These are phyloP conservation scores for Globisporangium okanoganense DNA, from an alignment of 352 stramenopile genomes.

Conservation along the genomic window DNA sequence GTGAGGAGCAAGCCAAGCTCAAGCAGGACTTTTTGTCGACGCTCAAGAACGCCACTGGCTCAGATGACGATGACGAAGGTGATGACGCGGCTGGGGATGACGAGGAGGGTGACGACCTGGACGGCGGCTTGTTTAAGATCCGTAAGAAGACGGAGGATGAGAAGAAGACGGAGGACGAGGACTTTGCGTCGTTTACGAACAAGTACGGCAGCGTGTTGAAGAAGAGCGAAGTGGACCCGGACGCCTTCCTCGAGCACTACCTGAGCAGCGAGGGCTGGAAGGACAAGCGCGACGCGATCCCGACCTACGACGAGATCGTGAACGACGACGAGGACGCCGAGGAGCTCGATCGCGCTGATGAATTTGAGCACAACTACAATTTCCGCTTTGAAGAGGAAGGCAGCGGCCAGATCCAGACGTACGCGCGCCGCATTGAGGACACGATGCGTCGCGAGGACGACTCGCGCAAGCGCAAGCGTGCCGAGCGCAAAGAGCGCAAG, in stretches of 20 bases:
- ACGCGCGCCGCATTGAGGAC: slow-evolving; percentile 81
- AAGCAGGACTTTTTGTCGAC: slow-evolving; percentile 65
- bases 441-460: slow-evolving; percentile 96
- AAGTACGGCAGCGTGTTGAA: slow-evolving; percentile 66
- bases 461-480: slow-evolving; percentile 92
- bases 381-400: slow-evolving; percentile 98
- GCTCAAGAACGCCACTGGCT: slow-evolving; percentile 25
- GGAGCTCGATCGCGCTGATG: slow-evolving; percentile 92
- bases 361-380: slow-evolving; percentile 99
- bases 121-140: slow-evolving; percentile 69
- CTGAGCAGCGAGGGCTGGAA: slow-evolving; percentile 80
- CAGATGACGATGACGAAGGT: slow-evolving; percentile 29
- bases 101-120: slow-evolving; percentile 61
- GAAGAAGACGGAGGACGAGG: slow-evolving; percentile 61
- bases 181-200: slow-evolving; percentile 53
- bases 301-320: slow-evolving; percentile 83
- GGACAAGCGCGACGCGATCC: slow-evolving; percentile 59
- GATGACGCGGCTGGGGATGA: slow-evolving; percentile 11
- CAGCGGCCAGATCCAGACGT: slow-evolving; percentile 79
- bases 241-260: slow-evolving; percentile 81
- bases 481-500: slow-evolving; percentile 93
- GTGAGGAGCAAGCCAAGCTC: slow-evolving; percentile 65
- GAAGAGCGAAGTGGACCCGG: slow-evolving; percentile 57
- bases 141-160: slow-evolving; percentile 63
- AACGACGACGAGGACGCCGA: slow-evolving; percentile 90